Conservation (phyloP, 768 basidiomycete genomes). For the Trametes gibbosa region DNA sequence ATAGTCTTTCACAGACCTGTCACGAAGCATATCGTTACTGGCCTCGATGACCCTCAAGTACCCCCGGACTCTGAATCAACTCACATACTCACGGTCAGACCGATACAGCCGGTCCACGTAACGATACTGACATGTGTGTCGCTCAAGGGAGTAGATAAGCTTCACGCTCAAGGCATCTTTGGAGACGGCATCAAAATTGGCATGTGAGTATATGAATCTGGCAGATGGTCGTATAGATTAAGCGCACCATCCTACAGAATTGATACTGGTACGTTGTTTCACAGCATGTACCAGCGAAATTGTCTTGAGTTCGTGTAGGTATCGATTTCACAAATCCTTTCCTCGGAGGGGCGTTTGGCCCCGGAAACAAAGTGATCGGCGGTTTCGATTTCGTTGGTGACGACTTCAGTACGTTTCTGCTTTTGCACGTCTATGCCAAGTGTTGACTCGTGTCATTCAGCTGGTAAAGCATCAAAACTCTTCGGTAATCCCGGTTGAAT, state of each 20-base stretch:
- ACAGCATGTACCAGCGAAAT: too few species aligned
- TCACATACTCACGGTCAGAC: constrained; percentile 51
- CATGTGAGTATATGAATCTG: constrained; percentile 43
- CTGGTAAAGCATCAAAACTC: too few species aligned
- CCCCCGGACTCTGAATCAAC: constrained; percentile 49
- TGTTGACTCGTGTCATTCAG: background rate
- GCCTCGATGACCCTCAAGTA: constrained; percentile 39
- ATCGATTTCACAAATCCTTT: constrained; percentile 56
- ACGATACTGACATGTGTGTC: too few species aligned
- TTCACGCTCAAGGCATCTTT: constrained; percentile 59
- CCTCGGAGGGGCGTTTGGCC: constrained; percentile 54
- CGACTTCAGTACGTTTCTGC: constrained; percentile 32
- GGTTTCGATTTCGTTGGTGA: constrained; percentile 62
- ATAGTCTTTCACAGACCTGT: constrained; percentile 39
- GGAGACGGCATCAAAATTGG: constrained; percentile 69
- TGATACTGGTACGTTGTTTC: background rate
- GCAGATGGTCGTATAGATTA: too few species aligned
- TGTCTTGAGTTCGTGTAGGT: constrained; percentile 32
- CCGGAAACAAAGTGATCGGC: constrained; percentile 50
- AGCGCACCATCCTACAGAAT: too few species aligned
- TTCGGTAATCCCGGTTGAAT: too few species aligned
- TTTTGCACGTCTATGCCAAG: background rate
- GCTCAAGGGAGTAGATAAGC: constrained; percentile 55
- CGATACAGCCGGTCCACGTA: background rate
- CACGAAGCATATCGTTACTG: constrained; percentile 39